Evolutionary conservation across 192 early-diverging fungal species (phyloP).

Genomic region (Entophlyctis luteolus): DNA sequence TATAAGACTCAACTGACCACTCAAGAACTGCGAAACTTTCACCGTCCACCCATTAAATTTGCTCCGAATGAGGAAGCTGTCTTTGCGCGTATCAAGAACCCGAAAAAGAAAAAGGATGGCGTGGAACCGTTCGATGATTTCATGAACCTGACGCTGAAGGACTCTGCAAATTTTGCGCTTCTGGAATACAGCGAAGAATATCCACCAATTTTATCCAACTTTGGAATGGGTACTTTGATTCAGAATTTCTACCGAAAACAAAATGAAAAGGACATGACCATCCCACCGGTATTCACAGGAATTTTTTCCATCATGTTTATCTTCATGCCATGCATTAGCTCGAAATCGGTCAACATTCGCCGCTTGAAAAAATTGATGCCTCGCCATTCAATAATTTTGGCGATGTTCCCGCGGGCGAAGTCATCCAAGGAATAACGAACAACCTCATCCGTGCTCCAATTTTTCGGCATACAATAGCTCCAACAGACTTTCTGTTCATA

Average conservation of each 20-base stretch:
- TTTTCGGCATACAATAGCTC: slow-evolving; percentile 66
- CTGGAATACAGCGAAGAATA: slow-evolving; percentile 96
- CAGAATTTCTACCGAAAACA: slow-evolving; percentile 95
- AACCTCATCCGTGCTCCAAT: slow-evolving; percentile 92
- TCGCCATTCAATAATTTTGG: slow-evolving; percentile 95
- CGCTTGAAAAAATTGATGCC: slow-evolving; percentile 82
- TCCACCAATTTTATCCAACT: slow-evolving; percentile 85
- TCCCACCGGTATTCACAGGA: slow-evolving; percentile 56
- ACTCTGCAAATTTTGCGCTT: slow-evolving; percentile 75
- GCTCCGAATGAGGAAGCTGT: slow-evolving; percentile 52
- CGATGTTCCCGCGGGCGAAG: slow-evolving; percentile 85
- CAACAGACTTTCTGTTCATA: slow-evolving; percentile 84
- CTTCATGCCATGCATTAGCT: slow-evolving; percentile 26
- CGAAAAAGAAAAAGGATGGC: slow-evolving; percentile 62
- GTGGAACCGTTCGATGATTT: slow-evolving; percentile 66
- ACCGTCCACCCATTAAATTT: slow-evolving; percentile 76
- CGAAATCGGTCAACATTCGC: slow-evolving; percentile 79
- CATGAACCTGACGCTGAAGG: slow-evolving; percentile 87
- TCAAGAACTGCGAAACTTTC: slow-evolving; percentile 80
- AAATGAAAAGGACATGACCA: slow-evolving; percentile 70
- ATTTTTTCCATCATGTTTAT: neutral
- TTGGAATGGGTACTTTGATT: slow-evolving; percentile 91
- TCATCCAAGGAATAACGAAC: slow-evolving; percentile 85
- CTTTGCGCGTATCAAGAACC: slow-evolving; percentile 76
- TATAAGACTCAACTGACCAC: slow-evolving; percentile 81